phyloP scores from a whole-genome alignment of 306 rosid species.

The Styphnolobium japonicum region DNA sequence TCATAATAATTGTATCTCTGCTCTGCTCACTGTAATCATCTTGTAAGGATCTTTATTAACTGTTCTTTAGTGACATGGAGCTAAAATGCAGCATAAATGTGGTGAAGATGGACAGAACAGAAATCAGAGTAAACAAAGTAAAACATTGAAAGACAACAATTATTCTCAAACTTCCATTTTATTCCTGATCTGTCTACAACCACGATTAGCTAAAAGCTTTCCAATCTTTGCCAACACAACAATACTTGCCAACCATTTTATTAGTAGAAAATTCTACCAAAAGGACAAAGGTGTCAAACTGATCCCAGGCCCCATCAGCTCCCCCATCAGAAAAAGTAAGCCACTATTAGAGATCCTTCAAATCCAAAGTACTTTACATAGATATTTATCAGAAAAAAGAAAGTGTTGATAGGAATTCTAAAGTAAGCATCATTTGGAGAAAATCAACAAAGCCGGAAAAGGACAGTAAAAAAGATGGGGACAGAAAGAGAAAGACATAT shows the following conservation, averaged over 20 bases:
- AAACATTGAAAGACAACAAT: neutral
- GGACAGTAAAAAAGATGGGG: neutral
- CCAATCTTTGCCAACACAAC: neutral
- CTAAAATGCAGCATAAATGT: neutral
- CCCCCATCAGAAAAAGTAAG: slow-evolving; percentile 28
- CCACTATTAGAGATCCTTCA: slow-evolving; percentile 47
- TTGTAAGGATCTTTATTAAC: neutral
- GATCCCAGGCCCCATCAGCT: slow-evolving; percentile 12
- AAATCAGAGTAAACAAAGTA: neutral
- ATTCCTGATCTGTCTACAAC: neutral
- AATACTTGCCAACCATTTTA: neutral
- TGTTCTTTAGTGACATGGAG: neutral
- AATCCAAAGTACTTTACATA: slow-evolving; percentile 44
- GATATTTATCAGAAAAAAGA: slow-evolving; percentile 16
- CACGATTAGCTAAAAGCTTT: neutral
- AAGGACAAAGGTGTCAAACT: neutral
- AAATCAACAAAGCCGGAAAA: slow-evolving; percentile 28
- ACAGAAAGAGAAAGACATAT: neutral
- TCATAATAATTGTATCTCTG: neutral
- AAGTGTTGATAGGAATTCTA: slow-evolving; percentile 31
- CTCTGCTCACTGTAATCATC: neutral
- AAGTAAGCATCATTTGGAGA: slow-evolving; percentile 33
- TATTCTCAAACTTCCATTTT: neutral
- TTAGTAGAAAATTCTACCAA: neutral
- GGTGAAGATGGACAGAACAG: neutral